phyloP scores from a whole-genome alignment of 2,329 filamentous ascomycete species.

The Fusarium ambrosium region DNA sequence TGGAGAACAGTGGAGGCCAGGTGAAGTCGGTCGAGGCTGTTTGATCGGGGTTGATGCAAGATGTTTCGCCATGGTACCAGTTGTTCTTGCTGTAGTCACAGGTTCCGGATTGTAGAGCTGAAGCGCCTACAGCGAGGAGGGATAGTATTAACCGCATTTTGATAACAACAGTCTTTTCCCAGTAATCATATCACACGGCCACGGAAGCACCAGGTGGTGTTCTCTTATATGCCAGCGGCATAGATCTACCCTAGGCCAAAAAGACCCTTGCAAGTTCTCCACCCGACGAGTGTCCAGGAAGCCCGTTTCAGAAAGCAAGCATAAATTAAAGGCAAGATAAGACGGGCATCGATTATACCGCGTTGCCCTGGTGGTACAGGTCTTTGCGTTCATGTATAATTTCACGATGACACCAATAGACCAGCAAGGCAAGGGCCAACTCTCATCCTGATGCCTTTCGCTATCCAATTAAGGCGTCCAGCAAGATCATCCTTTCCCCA shows the following conservation, averaged over 20 bases:
- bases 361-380: not conserved
- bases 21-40: not conserved
- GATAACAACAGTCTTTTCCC: not conserved
- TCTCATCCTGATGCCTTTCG: not conserved
- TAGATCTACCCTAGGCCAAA: no score
- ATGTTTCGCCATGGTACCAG: not conserved
- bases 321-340: not conserved
- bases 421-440: not conserved
- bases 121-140: not conserved
- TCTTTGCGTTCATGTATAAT: not conserved
- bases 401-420: not conserved
- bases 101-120: not conserved
- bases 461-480: accelerated
- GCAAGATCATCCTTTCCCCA: not conserved
- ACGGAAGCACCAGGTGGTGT: not conserved
- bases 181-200: not conserved
- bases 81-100: not conserved
- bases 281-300: not conserved
- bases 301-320: not conserved
- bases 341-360: not conserved
- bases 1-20: not conserved
- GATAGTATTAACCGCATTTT: not conserved
- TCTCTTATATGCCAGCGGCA: not conserved
- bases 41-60: not conserved
- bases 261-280: not conserved